Base-by-base conservation (phyloP, 352 stramenopile genomes). In the Blastocystis sp. region DNA sequence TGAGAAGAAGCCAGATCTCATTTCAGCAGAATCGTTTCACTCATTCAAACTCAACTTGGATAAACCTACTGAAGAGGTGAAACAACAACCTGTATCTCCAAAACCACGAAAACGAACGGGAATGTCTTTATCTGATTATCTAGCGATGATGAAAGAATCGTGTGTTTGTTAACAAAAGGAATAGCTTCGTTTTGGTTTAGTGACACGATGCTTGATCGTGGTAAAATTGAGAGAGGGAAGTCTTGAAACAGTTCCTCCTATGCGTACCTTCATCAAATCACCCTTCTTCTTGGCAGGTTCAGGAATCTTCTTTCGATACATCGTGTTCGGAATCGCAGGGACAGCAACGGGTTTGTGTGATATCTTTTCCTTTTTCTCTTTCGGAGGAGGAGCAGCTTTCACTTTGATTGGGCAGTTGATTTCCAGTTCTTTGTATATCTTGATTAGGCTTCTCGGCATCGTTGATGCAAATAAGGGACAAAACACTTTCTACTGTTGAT, bases 61-160 rank as follows among this genome's bases (percentile, higher is more conserved):
- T 41, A 26, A 47, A 18, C 6, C 34, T 37, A 13, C 26, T 5
- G 55, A 41, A 45, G 20, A 39, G 2, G 53, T 26, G 16, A 24
- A 85, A 53, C 16, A 41, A 39, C 45, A 85, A 30, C 16, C 53
- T 8, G 53, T 68, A 1, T 26, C 41, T 5, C 3, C 53, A 39
- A 30, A 64, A 43, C 26, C 26, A 8, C 47, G 73, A 43, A 56
- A 85, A 41, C 73, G 73, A 68, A 43, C 54, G 55, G 73, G 73
- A 26, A 85, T 85, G 73, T 85, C 73, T 13, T 55, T 85, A n/a
- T 47, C 73, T 20, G 73, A 85, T 13, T 85, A 85, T 85, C 53
- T 37, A 85, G 34, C 3, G 73, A 68, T 13, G 66, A 78, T 11
- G 66, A 53, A 62, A 55, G 50, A 8, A 78, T 47, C 5, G 39